Conservation (phyloP, 2,329 filamentous ascomycete species). For the Penicillium palitans region DNA sequence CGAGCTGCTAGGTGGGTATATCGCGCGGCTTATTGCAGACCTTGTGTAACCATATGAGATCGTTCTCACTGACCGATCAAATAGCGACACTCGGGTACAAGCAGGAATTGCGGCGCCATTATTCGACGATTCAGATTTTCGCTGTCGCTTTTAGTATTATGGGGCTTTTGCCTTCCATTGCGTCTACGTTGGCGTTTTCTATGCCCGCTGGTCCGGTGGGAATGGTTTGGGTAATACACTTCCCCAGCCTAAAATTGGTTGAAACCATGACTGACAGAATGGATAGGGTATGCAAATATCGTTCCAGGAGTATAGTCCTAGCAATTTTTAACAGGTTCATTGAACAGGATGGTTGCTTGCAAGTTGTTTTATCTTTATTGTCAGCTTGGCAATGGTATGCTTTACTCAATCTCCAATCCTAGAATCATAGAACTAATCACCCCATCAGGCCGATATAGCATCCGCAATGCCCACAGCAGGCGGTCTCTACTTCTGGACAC, state of each 20-base stretch:
- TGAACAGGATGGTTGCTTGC: conserved; percentile 54
- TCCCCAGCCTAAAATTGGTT: neutral
- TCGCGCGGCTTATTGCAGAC: neutral
- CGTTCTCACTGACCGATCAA: conserved; percentile 4
- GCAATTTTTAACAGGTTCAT: neutral
- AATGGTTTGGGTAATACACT: conserved; percentile 56
- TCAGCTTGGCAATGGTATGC: conserved; percentile 59
- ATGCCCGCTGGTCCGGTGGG: conserved; percentile 61
- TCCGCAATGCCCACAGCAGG: conserved; percentile 61
- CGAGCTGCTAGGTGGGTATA: conserved; percentile 20
- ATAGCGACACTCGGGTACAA: conserved; percentile 51
- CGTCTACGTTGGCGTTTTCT: conserved; percentile 59
- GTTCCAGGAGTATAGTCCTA: neutral
- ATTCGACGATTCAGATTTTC: conserved; percentile 62
- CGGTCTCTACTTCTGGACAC: conserved; percentile 61
- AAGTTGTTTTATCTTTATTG: conserved; percentile 58
- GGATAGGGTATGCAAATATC: conserved; percentile 12
- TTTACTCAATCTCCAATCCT: neutral
- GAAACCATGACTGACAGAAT: conserved; percentile 1
- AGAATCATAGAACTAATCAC: neutral
- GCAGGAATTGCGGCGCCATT: conserved; percentile 63
- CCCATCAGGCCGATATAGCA: conserved; percentile 49
- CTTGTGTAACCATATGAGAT: neutral
- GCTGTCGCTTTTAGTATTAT: conserved; percentile 62
- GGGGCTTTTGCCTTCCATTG: conserved; percentile 62